These are phyloP conservation scores for Alternaria postmessia DNA, from an alignment of 2,329 filamentous ascomycete genomes.

Conservation along the genomic window DNA sequence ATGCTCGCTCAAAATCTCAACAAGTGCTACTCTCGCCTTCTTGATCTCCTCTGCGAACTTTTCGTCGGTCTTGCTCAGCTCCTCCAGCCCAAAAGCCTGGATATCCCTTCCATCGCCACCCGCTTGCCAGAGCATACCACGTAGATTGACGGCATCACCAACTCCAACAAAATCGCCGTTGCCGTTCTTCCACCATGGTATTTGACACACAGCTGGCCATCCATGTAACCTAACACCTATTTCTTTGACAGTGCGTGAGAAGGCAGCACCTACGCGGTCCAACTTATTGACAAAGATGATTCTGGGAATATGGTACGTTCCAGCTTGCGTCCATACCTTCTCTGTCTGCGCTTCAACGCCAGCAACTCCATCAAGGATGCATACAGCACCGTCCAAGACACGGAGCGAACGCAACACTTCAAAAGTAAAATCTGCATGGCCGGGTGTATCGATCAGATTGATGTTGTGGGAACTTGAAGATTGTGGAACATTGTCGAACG, in stretches of 20 bases:
- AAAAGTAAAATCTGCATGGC: conserved; percentile 96
- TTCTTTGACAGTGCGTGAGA: conserved; percentile 85
- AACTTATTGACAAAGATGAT: conserved; percentile 86
- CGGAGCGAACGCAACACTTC: conserved; percentile 91
- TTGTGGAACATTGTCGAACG: conserved; percentile 49
- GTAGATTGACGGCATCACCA: conserved; percentile 80
- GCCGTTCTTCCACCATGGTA: conserved; percentile 85
- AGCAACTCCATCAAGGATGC: conserved; percentile 89
- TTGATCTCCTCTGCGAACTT: conserved; percentile 71
- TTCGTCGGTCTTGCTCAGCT: conserved; percentile 61
- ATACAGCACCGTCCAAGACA: conserved; percentile 89
- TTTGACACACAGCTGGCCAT: conserved; percentile 91
- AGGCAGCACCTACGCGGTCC: conserved; percentile 81
- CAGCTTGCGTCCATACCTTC: conserved; percentile 92
- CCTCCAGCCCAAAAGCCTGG: conserved; percentile 62
- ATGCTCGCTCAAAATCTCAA: conserved; percentile 86
- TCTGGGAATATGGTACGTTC: conserved; percentile 82
- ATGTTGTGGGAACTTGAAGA: conserved; percentile 64
- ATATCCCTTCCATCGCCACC: conserved; percentile 71
- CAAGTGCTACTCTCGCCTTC: conserved; percentile 76
- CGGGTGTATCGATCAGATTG: conserved; percentile 83
- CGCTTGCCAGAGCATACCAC: conserved; percentile 76
- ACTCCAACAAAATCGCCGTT: conserved; percentile 82
- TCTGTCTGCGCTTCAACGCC: conserved; percentile 97
- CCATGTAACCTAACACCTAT: conserved; percentile 79